Evolutionary conservation across 768 basidiomycete genomes (phyloP).

Genomic region (Megacollybia marginata): DNA sequence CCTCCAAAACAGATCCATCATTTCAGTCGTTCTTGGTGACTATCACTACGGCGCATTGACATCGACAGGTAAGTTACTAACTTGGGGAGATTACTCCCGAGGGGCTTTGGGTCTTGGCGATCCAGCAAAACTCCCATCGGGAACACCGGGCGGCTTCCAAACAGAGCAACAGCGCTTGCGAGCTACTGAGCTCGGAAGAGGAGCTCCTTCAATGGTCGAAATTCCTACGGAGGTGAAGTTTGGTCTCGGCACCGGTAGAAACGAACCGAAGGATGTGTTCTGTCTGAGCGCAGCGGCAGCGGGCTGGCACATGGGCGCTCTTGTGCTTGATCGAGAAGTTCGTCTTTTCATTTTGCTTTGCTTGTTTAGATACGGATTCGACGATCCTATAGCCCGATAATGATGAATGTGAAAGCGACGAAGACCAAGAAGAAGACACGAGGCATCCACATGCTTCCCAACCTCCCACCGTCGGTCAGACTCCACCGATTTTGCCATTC

Average conservation of each 20-base stretch:
- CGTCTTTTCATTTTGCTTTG: slow-evolving; percentile 10
- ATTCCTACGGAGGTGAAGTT: slow-evolving; percentile 71
- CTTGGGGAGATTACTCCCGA: slow-evolving; percentile 71
- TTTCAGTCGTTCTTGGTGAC: slow-evolving; percentile 87
- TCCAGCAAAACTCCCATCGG: slow-evolving; percentile 43
- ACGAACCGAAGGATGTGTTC: slow-evolving; percentile 49
- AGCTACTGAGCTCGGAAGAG: slow-evolving; percentile 20
- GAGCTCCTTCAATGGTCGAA: slow-evolving; percentile 35
- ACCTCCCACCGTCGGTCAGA: slow-evolving; percentile 25
- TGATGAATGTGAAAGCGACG: slow-evolving; percentile 28
- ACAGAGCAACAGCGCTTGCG: slow-evolving; percentile 24
- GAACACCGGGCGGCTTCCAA: slow-evolving; percentile 54
- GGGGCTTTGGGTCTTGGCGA: slow-evolving; percentile 88
- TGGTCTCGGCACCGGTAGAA: slow-evolving; percentile 37
- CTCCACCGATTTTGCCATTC: slow-evolving; percentile 16
- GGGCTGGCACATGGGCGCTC: slow-evolving; percentile 90
- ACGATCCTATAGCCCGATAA: slow-evolving; percentile 19
- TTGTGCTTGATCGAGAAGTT: slow-evolving; percentile 82
- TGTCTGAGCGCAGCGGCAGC: slow-evolving; percentile 76
- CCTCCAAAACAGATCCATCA: slow-evolving; percentile 71
- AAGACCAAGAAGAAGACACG: slow-evolving; percentile 16
- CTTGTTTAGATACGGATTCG: slow-evolving; percentile 2
- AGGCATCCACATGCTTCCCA: slow-evolving; percentile 5
- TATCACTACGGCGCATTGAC: slow-evolving; percentile 90
- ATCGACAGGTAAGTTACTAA: slow-evolving; percentile 61